phyloP scores from a whole-genome alignment of 345 rosid genomes.

The Aquilaria malaccensis region DNA sequence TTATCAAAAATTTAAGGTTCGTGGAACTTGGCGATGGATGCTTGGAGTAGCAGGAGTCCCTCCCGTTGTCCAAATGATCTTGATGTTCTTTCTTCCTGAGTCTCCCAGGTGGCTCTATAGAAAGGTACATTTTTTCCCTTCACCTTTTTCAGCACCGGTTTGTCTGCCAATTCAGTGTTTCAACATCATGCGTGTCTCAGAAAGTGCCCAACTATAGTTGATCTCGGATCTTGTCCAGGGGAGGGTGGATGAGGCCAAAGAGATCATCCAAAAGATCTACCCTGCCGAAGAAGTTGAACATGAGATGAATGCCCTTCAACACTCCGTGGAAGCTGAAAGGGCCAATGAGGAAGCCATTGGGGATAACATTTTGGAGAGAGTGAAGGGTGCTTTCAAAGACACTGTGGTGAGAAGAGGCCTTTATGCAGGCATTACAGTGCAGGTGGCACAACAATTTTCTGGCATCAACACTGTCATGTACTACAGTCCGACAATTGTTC shows the following conservation, averaged over 20 bases:
- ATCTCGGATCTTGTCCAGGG: constrained; percentile 14
- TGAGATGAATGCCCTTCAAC: constrained; percentile 41
- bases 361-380: constrained; percentile 29
- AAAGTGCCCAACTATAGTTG: not conserved
- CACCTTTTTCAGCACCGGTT: too few species aligned
- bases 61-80: constrained; percentile 48
- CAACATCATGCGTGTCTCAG: too few species aligned
- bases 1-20: constrained; percentile 24
- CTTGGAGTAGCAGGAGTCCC: constrained; percentile 73
- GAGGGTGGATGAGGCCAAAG: constrained; percentile 48
- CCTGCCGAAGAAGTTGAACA: constrained; percentile 52
- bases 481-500: constrained; percentile 80
- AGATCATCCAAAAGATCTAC: constrained; percentile 55
- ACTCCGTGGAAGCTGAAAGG: constrained; percentile 53
- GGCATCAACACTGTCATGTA: constrained; percentile 96
- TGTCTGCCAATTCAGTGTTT: too few species aligned
- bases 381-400: constrained; percentile 60
- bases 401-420: constrained; percentile 57
- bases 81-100: constrained; percentile 72
- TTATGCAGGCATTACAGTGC: constrained; percentile 74
- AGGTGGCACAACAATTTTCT: constrained; percentile 83
- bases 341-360: constrained; percentile 46
- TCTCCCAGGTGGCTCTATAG: constrained; percentile 88
- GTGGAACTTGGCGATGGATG: constrained; percentile 97
- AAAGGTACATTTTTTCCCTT: constrained; percentile 19